phyloP scores from a whole-genome alignment of 306 rosid species.

The Rubus idaeus region DNA sequence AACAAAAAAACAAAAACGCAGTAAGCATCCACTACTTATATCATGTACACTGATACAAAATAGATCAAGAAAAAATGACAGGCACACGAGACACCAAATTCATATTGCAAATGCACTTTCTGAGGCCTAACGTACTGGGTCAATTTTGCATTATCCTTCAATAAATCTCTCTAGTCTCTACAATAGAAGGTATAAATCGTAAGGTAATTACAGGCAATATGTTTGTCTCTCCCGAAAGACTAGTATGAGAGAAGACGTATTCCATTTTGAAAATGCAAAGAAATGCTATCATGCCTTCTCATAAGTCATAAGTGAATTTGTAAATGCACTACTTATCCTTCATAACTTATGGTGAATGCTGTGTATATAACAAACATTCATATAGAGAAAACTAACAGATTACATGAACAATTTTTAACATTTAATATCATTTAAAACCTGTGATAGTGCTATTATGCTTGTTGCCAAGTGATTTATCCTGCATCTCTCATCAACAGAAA shows the following conservation, averaged over 20 bases:
- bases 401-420: constrained; percentile 16
- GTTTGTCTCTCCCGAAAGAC: background rate
- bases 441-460: constrained; percentile 79
- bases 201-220: background rate
- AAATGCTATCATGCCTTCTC: background rate
- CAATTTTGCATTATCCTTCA: background rate
- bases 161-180: background rate
- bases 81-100: background rate
- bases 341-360: background rate
- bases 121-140: background rate
- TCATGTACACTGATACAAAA: background rate
- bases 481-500: constrained; percentile 74
- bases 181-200: background rate
- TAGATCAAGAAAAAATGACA: background rate
- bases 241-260: background rate
- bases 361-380: constrained; percentile 3
- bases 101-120: background rate
- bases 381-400: background rate
- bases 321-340: background rate
- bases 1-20: background rate
- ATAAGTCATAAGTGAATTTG: constrained; percentile 1
- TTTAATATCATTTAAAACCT: constrained; percentile 48
- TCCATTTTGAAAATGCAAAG: background rate
- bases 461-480: constrained; percentile 91
- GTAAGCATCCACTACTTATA: background rate